A percentile compares a stretch with the other conserved stretches of the same genome.
These are phyloP conservation scores for Lasiosphaeria ovina DNA, from an alignment of 495 filamentous ascomycete genomes.

Conservation along the genomic window DNA sequence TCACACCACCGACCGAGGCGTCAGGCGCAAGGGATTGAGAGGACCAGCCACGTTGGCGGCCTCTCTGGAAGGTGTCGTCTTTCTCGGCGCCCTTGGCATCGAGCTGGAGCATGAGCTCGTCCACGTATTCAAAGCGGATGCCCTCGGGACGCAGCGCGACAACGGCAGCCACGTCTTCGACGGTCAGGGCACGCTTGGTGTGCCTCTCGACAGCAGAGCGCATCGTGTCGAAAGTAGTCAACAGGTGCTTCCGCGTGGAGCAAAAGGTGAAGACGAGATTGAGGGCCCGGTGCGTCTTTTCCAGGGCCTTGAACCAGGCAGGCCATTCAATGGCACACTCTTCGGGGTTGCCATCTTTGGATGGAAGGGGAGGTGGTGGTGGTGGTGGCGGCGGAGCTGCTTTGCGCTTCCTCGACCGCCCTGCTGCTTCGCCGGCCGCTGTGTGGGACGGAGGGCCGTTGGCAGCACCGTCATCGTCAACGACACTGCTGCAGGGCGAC, in stretches of 20 bases:
- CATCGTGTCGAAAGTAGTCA: conserved; percentile 87
- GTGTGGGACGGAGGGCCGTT: background rate
- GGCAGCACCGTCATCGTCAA: background rate
- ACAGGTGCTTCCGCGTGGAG: conserved; percentile 85
- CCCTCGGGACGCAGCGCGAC: conserved; percentile 72
- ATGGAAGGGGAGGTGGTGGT: background rate
- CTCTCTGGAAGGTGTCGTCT: conserved; percentile 51
- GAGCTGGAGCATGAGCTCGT: conserved; percentile 75
- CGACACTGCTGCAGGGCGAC: background rate
- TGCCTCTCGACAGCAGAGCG: conserved; percentile 81
- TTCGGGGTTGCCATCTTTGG: background rate
- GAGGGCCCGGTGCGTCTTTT: conserved; percentile 76
- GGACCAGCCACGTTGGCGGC: conserved; percentile 36
- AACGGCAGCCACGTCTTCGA: conserved; percentile 81
- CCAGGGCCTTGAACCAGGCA: conserved; percentile 64
- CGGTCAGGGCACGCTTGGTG: conserved; percentile 62
- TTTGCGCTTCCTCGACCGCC: conserved; percentile 5
- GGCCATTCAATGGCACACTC: conserved; percentile 60
- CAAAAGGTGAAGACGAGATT: conserved; percentile 95
- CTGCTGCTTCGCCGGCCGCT: background rate
- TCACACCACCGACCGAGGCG: conserved; percentile 49
- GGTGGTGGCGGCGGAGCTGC: conserved; percentile 5
- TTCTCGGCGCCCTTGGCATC: conserved; percentile 65
- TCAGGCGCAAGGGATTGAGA: conserved; percentile 43
- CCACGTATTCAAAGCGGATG: conserved; percentile 82